Base-by-base conservation (phyloP, 148 eudicot species). In the Rhododendron ovatum region DNA sequence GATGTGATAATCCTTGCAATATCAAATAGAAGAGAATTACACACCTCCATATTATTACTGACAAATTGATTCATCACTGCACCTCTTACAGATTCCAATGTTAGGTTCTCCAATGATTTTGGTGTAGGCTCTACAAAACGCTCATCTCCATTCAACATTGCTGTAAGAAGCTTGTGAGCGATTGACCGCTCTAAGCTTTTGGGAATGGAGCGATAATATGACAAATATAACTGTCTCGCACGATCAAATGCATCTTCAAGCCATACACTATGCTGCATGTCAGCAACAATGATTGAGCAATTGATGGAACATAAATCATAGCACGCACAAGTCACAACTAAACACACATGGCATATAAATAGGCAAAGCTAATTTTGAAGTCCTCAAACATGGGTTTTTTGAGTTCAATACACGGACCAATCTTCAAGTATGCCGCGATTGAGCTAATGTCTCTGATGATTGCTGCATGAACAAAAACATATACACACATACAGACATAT, bases 101-200 rank as follows among this genome's bases (percentile, higher is more conserved):
- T 90, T 85, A 98, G 86, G 1, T 90, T 93, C 87, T 94, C 93
- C 85, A 98, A 91, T 12, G 98, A 93, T 61, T 93, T 91, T 50
- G 99, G 99, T 81, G 99, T 98, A 83, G 98, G 99, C 91, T 95
- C 98, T 26, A 98, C 98, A 90, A 98, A 95, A 30, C 98, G 93
- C 88, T 95, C 99, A 92, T 98, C 99, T 85, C 95, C 99, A 91
- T 94, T 93, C 91, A 95, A 89, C 99, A 98, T 98, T 48, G 98
- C 98, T 61, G 89, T 45, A 95, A 98, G 94, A 85, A 98, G 98
- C 89, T 93, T 98, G 87, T 98, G 98, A 88, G 98, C 98, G 78
- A 98, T 98, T 63, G 98, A 95, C 26, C 99, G 95, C 89, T 98
- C 99, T 85, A 98, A 95, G 91, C 99, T 98, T 91, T 98, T 95